Evolutionary conservation across 78 protist genomes (phyloP).

Genomic region (Chrysochromulina parva): DNA sequence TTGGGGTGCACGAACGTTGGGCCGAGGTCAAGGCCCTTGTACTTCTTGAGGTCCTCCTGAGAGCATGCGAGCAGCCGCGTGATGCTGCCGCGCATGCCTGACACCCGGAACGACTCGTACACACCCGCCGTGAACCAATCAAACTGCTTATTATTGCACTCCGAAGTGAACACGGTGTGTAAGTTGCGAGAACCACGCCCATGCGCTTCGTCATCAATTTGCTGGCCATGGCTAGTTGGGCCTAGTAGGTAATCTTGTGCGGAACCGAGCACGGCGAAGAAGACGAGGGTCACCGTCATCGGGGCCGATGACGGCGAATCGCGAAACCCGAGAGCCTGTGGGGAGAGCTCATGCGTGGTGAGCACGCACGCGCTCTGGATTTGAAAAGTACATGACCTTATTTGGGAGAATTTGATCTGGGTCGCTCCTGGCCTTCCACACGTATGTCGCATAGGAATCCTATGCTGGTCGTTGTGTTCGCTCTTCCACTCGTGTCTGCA

Average conservation of each 20-base stretch:
- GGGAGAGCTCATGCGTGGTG: background rate
- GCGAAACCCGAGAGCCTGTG: background rate
- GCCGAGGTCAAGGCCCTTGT: background rate
- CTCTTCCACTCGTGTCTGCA: no score
- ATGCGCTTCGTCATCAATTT: background rate
- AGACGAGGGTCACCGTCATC: background rate
- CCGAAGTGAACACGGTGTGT: background rate
- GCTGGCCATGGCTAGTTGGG: background rate
- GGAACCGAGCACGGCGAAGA: background rate
- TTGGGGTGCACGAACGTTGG: background rate
- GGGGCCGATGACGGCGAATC: background rate
- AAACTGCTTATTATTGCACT: slow-evolving; percentile 1
- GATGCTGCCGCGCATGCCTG: background rate
- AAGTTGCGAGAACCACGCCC: background rate
- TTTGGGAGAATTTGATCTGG: no score
- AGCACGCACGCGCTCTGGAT: no score
- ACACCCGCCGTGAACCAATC: background rate
- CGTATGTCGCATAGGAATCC: no score
- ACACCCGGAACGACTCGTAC: background rate
- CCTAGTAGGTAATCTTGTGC: background rate
- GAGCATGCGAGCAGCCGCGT: slow-evolving; percentile 18
- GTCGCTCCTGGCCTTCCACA: no score
- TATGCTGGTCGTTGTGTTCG: no score
- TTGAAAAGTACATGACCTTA: no score
- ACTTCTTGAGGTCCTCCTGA: background rate